Evolutionary conservation across 352 stramenopile genomes (phyloP), one percentile per base, ranked within the genome.

Genomic region (Pythium myriotylum): DNA sequence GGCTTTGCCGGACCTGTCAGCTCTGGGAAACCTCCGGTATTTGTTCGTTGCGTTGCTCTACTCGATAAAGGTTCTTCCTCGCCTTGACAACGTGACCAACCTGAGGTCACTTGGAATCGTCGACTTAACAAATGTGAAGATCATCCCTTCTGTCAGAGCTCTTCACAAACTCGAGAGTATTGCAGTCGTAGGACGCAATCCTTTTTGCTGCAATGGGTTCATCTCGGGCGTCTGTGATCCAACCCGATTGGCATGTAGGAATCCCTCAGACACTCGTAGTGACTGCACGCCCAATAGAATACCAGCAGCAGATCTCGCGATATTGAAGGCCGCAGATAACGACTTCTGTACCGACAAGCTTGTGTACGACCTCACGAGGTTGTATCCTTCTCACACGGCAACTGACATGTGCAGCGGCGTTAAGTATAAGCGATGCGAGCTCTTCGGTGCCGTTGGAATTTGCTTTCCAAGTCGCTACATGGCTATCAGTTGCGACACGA

Each of bases 181-280:
- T 23, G 5, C 45, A 2, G 2, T 67, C 2, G 16, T 20, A 7
- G 27, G 20, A 0, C 42, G 49, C 0, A 61, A 67, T 7, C 37
- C 52, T 1, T 9, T 67, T 7, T 71, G 63, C 52, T 71, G 63
- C 57, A 71, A 71, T 22, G 62, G 62, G 7, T 70, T 64, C 37
- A 13, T 46, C 4, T 49, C 35, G 1, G 56, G 48, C 6, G 26
- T 10, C 0, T 70, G 62, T 19, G 37, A 70, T 26, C 35, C 58
- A 1, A 54, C 49, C 0, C 43, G 13, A 17, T 4, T 14, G 5
- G 5, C 37, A 10, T 32, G 49, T 45, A 4, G 19, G 20, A 16
- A 4, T 24, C 22, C 7, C 32, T n/a, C n/a, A n/a, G 48, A 20
- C 24, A 5, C 12, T 26, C 5, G 32, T 24, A 19, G 43, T 13